A percentile compares a stretch with the other conserved stretches of the same genome.
These are phyloP conservation scores for Chenopodium album DNA, from an alignment of 148 eudicot genomes.

Conservation along the genomic window DNA sequence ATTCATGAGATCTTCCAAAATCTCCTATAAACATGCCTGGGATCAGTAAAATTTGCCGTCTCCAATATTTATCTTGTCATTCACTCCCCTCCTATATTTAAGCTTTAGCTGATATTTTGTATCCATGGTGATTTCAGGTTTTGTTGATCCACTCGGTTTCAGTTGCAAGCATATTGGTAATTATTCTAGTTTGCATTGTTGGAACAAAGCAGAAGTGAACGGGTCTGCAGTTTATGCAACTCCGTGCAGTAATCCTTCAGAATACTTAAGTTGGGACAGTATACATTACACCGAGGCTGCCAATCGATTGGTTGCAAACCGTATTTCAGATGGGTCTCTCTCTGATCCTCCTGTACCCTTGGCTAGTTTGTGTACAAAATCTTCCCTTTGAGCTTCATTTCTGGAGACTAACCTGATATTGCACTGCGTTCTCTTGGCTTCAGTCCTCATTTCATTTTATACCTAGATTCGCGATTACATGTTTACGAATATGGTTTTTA, in stretches of 20 bases:
- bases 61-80: background rate
- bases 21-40: too few relatives aligned
- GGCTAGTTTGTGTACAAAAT: constrained; percentile 10
- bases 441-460: background rate
- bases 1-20: background rate
- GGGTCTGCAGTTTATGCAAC: constrained; percentile 42
- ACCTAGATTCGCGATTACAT: background rate
- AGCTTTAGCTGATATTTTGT: background rate
- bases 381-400: background rate
- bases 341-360: constrained; percentile 28
- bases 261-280: constrained; percentile 75
- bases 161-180: constrained; percentile 28
- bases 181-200: constrained; percentile 20
- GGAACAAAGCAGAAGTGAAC: constrained; percentile 37
- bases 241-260: constrained; percentile 43
- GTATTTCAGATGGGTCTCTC: constrained; percentile 37
- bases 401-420: background rate
- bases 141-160: constrained; percentile 35
- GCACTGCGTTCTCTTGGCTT: background rate
- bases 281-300: constrained; percentile 75
- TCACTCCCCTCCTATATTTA: background rate
- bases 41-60: too few relatives aligned
- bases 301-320: constrained; percentile 64
- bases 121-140: constrained; percentile 31
- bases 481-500: background rate